These are phyloP conservation scores for Crassisporium funariophilum DNA, from an alignment of 768 basidiomycete genomes.

Conservation along the genomic window DNA sequence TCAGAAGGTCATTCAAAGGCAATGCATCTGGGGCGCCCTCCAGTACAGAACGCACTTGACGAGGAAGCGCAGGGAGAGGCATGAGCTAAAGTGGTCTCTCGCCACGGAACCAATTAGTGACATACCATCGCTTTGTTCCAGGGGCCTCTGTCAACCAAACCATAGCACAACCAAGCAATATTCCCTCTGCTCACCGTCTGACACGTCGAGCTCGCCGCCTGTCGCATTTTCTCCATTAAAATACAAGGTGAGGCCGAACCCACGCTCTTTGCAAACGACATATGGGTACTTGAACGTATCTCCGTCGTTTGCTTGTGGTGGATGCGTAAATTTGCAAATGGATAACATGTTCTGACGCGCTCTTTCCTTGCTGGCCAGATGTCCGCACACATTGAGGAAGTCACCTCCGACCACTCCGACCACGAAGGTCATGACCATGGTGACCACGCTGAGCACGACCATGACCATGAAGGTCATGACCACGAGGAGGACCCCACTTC, in stretches of 20 bases:
- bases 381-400: constrained; percentile 85
- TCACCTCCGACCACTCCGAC: constrained; percentile 78
- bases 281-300: background rate
- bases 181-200: constrained; percentile 33
- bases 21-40: constrained; percentile 53
- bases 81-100: constrained; percentile 15
- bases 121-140: constrained; percentile 10
- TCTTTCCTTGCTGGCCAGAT: constrained; percentile 42
- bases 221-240: constrained; percentile 20
- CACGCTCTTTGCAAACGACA: constrained; percentile 13
- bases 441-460: constrained; percentile 73
- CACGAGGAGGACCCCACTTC: constrained; percentile 86
- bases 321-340: constrained; percentile 29
- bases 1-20: constrained; percentile 51
- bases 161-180: constrained; percentile 34
- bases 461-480: constrained; percentile 49
- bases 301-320: constrained; percentile 22
- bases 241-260: constrained; percentile 31
- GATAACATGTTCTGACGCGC: constrained; percentile 37
- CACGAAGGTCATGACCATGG: constrained; percentile 59
- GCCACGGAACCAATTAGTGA: constrained; percentile 11
- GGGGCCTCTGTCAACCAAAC: constrained; percentile 25
- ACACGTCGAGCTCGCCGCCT: constrained; percentile 39
- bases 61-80: constrained; percentile 22
- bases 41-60: constrained; percentile 60